Conservation (phyloP, 306 rosid species). For the Vicia faba region DNA sequence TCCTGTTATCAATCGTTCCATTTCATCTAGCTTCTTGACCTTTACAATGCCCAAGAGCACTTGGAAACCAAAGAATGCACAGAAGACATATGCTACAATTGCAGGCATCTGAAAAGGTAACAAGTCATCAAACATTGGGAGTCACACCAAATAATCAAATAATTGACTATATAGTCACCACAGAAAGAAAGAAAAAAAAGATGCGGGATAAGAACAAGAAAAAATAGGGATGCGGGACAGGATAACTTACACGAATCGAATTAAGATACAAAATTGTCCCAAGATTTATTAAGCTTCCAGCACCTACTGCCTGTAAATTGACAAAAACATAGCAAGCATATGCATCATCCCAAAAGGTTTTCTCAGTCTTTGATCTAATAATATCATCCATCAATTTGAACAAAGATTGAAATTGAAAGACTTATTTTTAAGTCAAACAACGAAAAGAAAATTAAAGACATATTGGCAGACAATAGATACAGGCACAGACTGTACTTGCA, state of each 20-base stretch:
- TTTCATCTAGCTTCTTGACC: slow-evolving; percentile 84
- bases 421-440: background rate
- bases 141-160: slow-evolving; percentile 10
- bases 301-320: slow-evolving; percentile 84
- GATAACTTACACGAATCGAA: slow-evolving; percentile 74
- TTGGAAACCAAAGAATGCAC: slow-evolving; percentile 83
- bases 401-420: background rate
- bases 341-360: slow-evolving; percentile 28
- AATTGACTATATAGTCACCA: slow-evolving; percentile 16
- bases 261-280: slow-evolving; percentile 82
- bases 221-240: slow-evolving; percentile 9
- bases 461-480: background rate
- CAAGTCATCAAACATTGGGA: slow-evolving; percentile 24
- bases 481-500: slow-evolving; percentile 1
- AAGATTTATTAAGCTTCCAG: slow-evolving; percentile 93
- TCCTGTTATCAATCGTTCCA: slow-evolving; percentile 83
- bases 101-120: slow-evolving; percentile 79
- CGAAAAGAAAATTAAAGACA: background rate
- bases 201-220: slow-evolving; percentile 24
- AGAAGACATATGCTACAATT: slow-evolving; percentile 58
- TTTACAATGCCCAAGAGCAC: slow-evolving; percentile 89
- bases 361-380: slow-evolving; percentile 15
- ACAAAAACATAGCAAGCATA: slow-evolving; percentile 36
- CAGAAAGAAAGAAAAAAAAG: slow-evolving; percentile 18
- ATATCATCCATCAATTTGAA: slow-evolving; percentile 17